Base-by-base conservation (phyloP, 768 basidiomycete genomes). In the Floccularia luteovirens region DNA sequence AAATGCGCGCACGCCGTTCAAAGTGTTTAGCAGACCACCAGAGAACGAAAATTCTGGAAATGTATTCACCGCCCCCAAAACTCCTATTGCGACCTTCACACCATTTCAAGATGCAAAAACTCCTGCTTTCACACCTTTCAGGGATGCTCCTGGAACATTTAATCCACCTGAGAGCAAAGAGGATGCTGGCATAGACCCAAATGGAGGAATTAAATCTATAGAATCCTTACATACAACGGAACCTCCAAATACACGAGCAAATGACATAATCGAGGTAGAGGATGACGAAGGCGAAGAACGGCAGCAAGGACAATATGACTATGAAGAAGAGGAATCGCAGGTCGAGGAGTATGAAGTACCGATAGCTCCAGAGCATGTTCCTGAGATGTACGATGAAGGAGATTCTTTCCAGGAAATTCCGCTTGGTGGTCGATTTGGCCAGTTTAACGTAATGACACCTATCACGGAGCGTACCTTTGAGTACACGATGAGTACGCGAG, bases 401-500 rank as follows among this genome's bases (percentile, higher is more conserved):
- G 59, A 65, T 22, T 64, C 60, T 5, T 69, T 62, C 43, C 65
- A 62, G 35, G 66, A 71, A 17, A 61, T 70, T 14, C 82, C 84
- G 21, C 66, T 82, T 37, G 83, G 82, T 12, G 81, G 86, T 13
- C 75, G 87, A 20, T 85, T 88, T 54, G 86, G 84, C 24, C 70
- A 74, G 43, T 87, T 97, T 62, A 81, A 86, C 53, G 82, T 93
- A 41, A 92, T 99, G 91, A 98, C 94, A 6, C 94, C 96, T 2
- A 97, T 98, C 59, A 90, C 90, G 10, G 96, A 99, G 60, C 73
- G 93, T 30, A 98, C 96, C 7, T 76, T 77, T 51, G 96, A 98
- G 59, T 93, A 61, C 41, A 72, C 85, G 2, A 70, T 69, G 23
- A 83, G 78, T 49, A 83, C 77, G 12, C 67, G 77, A 43, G 58